A percentile compares a stretch with the other conserved stretches of the same genome.
Evolutionary conservation across 1,139 yeast genomes (phyloP).

Genomic region (Insectozyma bohioensis): DNA sequence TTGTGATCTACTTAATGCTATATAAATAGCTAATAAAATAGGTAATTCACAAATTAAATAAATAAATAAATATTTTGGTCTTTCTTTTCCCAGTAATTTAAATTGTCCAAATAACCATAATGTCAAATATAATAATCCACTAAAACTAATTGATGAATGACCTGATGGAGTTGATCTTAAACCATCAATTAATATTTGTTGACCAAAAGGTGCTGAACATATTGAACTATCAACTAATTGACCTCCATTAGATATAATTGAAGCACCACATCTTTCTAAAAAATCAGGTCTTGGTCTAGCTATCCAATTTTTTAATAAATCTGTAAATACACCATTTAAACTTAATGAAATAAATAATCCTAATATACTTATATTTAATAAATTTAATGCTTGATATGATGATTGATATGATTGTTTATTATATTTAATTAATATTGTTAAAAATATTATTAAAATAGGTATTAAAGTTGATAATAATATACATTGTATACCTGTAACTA

Average conservation of each 20-base stretch:
- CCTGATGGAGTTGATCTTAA: conserved; percentile 83
- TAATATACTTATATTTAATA: conserved; percentile 24
- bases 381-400: conserved; percentile 16
- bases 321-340: conserved; percentile 49
- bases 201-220: conserved; percentile 45
- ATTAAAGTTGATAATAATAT: conserved; percentile 19
- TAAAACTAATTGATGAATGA: conserved; percentile 69
- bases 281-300: conserved; percentile 86
- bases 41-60: conserved; percentile 20
- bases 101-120: conserved; percentile 66
- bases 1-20: conserved; percentile 62
- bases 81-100: conserved; percentile 9
- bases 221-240: conserved; percentile 36
- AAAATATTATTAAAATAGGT: conserved; percentile 17
- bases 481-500: conserved; percentile 28
- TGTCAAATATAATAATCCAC: conserved; percentile 61
- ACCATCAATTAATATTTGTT: conserved; percentile 62
- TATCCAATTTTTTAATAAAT: conserved; percentile 67
- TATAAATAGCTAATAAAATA: conserved; percentile 40
- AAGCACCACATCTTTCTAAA: conserved; percentile 64
- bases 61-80: conserved; percentile 16
- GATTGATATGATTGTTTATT: conserved; percentile 7
- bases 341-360: conserved; percentile 26
- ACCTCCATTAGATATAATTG: conserved; percentile 29
- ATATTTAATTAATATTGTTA: conserved; percentile 10